Evolutionary conservation across 2,329 filamentous ascomycete genomes (phyloP).

Genomic region (Metarhizium sp.): DNA sequence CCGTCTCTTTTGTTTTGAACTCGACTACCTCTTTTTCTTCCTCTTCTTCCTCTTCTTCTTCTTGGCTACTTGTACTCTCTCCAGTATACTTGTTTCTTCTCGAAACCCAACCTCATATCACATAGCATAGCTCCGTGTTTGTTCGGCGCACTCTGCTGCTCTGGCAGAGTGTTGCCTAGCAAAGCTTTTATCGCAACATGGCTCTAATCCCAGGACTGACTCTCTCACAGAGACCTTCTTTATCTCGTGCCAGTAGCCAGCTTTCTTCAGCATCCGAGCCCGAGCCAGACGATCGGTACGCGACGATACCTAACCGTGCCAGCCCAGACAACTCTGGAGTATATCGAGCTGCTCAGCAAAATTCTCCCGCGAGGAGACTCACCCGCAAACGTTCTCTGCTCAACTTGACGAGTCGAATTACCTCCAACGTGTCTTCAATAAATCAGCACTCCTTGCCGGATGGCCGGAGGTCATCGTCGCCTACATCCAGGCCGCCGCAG

Average conservation of each 20-base stretch:
- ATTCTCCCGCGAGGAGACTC: slow-evolving; percentile 30
- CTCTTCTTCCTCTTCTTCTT: too few species aligned
- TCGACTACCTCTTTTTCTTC: background rate
- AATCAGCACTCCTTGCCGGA: slow-evolving; percentile 5
- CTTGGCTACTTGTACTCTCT: too few species aligned
- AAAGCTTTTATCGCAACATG: slow-evolving; percentile 11
- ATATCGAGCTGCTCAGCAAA: slow-evolving; percentile 41
- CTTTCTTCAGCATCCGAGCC: slow-evolving; percentile 34
- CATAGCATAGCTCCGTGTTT: background rate
- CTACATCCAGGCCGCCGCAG: slow-evolving; percentile 18
- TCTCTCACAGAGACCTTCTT: slow-evolving; percentile 17
- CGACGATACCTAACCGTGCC: slow-evolving; percentile 18
- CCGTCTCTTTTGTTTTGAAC: background rate
- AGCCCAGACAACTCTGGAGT: slow-evolving; percentile 40
- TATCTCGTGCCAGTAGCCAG: slow-evolving; percentile 14
- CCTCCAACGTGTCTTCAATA: slow-evolving; percentile 1
- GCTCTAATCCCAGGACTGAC: slow-evolving; percentile 21
- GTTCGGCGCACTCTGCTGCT: slow-evolving; percentile 1
- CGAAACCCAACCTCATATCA: background rate
- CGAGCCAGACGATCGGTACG: slow-evolving; percentile 29
- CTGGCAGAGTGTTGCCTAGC: background rate
- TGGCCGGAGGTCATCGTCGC: slow-evolving; percentile 10
- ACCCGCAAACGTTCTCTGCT: slow-evolving; percentile 34
- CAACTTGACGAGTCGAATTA: slow-evolving; percentile 22
- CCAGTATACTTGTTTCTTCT: background rate